Conservation (phyloP, 1,139 yeast species). For the Groenewaldozyma auringiensis region DNA sequence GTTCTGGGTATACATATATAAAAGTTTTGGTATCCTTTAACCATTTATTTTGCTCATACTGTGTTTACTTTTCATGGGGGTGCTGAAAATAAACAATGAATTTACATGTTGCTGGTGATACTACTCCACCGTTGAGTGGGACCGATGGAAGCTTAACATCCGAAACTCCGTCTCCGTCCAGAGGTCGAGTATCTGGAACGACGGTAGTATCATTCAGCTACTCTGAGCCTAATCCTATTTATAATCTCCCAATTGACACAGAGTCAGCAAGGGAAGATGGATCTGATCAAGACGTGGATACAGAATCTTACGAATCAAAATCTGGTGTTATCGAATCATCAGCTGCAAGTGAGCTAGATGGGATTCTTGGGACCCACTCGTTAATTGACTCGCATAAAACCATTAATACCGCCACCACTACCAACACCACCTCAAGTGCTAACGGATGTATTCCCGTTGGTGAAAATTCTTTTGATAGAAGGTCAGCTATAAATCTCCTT, state of each 20-base stretch:
- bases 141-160: not conserved
- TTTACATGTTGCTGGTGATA: too few species aligned
- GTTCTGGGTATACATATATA: too few species aligned
- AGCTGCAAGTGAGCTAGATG: not conserved
- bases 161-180: not conserved
- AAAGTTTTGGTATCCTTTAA: too few species aligned
- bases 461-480: too few species aligned
- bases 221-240: not conserved
- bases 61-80: not conserved
- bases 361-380: not conserved
- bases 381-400: not conserved
- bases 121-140: not conserved
- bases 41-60: too few species aligned
- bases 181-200: not conserved
- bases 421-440: not conserved
- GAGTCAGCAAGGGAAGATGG: too few species aligned
- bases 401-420: not conserved
- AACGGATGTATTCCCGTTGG: too few species aligned
- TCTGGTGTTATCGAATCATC: too few species aligned
- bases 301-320: not conserved
- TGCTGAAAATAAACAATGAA: too few species aligned
- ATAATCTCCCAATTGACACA: not conserved
- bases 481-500: too few species aligned
- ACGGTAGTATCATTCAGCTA: not conserved
- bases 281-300: too few species aligned